Percentiles rank a stretch among this genome's conserved stretches.
phyloP scores from a whole-genome alignment of 2,329 filamentous ascomycete genomes.

The Atkinsonella texensis region DNA sequence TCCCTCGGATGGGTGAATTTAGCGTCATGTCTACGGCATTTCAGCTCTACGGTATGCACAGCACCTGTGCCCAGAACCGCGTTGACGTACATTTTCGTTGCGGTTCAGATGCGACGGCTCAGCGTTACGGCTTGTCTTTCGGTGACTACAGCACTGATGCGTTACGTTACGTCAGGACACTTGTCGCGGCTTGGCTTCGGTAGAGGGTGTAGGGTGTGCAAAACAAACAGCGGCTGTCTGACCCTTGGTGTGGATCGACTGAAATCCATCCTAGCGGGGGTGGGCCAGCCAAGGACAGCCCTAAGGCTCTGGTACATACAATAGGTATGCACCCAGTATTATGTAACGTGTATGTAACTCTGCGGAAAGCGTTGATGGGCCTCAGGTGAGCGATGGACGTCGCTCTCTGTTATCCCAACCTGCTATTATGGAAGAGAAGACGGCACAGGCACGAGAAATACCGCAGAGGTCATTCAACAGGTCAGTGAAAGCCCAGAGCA shows the following conservation, averaged over 20 bases:
- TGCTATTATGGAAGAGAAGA: too few species aligned
- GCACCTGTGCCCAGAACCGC: neutral
- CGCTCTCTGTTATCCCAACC: too few species aligned
- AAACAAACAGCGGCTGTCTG: neutral
- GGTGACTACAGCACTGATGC: constrained; percentile 5
- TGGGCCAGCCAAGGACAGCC: neutral
- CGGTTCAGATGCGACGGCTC: constrained; percentile 4
- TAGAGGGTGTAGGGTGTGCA: too few species aligned
- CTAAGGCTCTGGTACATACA: neutral
- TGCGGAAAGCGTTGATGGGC: too few species aligned
- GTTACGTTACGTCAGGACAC: constrained; percentile 8
- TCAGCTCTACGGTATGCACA: neutral
- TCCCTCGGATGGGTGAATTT: neutral
- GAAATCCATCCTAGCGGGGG: neutral
- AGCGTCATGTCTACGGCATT: neutral
- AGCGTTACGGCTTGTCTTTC: neutral
- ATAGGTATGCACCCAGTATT: too few species aligned
- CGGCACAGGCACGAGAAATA: too few species aligned
- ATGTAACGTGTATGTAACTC: too few species aligned
- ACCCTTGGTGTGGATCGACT: neutral
- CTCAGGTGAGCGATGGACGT: too few species aligned
- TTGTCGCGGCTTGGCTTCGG: neutral
- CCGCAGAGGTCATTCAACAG: too few species aligned
- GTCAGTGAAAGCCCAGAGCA: too few species aligned
- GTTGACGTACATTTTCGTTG: neutral